Base-by-base conservation (phyloP, 78 protist genomes). In the Corallochytrium limacisporum region DNA sequence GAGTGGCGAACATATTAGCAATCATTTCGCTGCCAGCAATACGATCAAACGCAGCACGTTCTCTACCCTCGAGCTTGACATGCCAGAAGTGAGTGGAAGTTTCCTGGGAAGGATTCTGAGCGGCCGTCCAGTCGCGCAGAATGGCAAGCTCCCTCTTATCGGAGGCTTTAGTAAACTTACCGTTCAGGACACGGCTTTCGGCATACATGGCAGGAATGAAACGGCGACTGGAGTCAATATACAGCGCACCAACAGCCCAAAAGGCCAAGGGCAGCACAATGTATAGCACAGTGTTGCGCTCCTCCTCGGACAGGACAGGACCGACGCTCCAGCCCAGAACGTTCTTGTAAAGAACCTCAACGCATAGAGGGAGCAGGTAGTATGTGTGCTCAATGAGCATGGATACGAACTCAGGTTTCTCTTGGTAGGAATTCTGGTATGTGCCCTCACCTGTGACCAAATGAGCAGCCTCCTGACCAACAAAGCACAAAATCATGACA, bases 41-140 rank as follows among this genome's bases (percentile, higher is more conserved):
- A 4, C 20, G 9, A 48, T 61, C 67, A n/a, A 61, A 61, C 10
- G 67, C 37, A 35, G 9, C 4, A 9, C 39, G 33, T 36, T 7
- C 48, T 6, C 15, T 26, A 32, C 48, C 67, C 15, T 7, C 20
- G 36, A 61, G 44, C 12, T 28, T 35, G 51, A 7, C 18, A n/a
- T 36, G 39, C 67, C 67, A 61, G 50, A 42, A 61, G 67, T 61
- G 67, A n/a, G 67, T 36, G 26, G 67, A 39, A 8, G 4, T 4
- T 22, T 61, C 50, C 12, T 7, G 7, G 67, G 37, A 39, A 37
- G 67, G 67, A 32, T 61, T 28, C 13, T 61, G 10, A 12, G 7
- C 63, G 8, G 29, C 13, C n/a, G 29, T 48, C 67, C 67, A 61
- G 37, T 61, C 8, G 46, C 67, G 31, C 48, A 61, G 10, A 32